These are phyloP conservation scores for Ramichloridium luteum DNA, from an alignment of 2,329 filamentous ascomycete genomes.

Conservation along the genomic window DNA sequence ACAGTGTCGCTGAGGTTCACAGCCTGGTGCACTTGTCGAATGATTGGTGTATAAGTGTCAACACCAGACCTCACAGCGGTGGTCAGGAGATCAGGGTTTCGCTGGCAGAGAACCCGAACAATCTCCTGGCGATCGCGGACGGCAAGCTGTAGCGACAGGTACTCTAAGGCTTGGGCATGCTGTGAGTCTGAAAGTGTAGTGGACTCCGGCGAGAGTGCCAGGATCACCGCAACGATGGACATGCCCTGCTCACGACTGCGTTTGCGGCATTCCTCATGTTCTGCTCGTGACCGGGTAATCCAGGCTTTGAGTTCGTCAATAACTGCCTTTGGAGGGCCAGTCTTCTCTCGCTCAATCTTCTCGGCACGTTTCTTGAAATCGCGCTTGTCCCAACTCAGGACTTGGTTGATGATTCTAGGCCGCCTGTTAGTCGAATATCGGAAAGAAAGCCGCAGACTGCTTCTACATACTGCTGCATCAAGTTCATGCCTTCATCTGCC, in stretches of 20 bases:
- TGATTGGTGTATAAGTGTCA: conserved; percentile 60
- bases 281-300: conserved; percentile 38
- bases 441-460: background rate
- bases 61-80: conserved; percentile 52
- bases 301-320: conserved; percentile 50
- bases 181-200: conserved; percentile 44
- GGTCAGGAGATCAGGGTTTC: conserved; percentile 61
- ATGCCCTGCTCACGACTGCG: conserved; percentile 41
- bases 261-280: conserved; percentile 48
- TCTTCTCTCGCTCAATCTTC: conserved; percentile 51
- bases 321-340: conserved; percentile 47
- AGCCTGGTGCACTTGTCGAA: conserved; percentile 56
- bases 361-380: conserved; percentile 56
- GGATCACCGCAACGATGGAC: conserved; percentile 57
- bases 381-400: conserved; percentile 58
- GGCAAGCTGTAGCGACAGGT: conserved; percentile 57
- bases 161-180: conserved; percentile 54
- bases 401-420: conserved; percentile 56
- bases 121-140: conserved; percentile 64
- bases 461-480: conserved; percentile 48
- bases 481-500: conserved; percentile 67
- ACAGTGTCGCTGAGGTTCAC: conserved; percentile 61
- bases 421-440: background rate
- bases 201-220: conserved; percentile 39
- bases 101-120: conserved; percentile 52